These are phyloP conservation scores for Fusarium verticillioides DNA, from an alignment of 2,329 filamentous ascomycete genomes.

Conservation along the genomic window DNA sequence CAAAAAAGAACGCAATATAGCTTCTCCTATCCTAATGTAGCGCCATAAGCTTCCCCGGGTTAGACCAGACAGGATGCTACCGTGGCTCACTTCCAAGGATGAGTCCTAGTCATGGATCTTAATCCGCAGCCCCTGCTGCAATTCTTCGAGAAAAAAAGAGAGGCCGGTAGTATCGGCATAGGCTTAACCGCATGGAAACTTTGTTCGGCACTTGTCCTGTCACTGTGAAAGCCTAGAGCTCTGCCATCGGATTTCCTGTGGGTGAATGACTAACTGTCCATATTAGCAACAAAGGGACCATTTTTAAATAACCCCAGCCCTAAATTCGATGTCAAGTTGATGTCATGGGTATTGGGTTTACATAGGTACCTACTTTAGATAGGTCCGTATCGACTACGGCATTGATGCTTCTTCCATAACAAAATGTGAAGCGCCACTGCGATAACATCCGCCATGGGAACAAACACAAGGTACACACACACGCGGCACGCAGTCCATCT, in stretches of 20 bases:
- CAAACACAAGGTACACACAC: neutral
- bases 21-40: neutral
- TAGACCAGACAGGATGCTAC: conserved; percentile 13
- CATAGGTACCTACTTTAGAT: neutral
- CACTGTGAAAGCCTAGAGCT: conserved; percentile 4
- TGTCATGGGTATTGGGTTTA: neutral
- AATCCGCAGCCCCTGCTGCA: conserved; percentile 16
- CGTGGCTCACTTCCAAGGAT: neutral
- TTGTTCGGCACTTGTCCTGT: conserved; percentile 31
- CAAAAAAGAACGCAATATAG: conserved; percentile 5
- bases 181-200: conserved; percentile 28
- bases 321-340: neutral
- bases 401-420: neutral
- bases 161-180: conserved; percentile 30
- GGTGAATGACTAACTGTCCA: neutral
- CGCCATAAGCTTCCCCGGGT: neutral
- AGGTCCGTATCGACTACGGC: neutral
- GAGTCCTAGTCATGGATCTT: conserved; percentile 8
- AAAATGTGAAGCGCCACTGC: conserved; percentile 11
- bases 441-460: neutral
- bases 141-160: conserved; percentile 18
- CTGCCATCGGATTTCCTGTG: neutral
- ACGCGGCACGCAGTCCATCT: neutral
- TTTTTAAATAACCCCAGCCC: neutral
- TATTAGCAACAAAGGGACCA: neutral